Evolutionary conservation across 1,139 yeast species (phyloP), one percentile per base, ranked within the genome.

Genomic region (Nakaseomyces bracarensis): DNA sequence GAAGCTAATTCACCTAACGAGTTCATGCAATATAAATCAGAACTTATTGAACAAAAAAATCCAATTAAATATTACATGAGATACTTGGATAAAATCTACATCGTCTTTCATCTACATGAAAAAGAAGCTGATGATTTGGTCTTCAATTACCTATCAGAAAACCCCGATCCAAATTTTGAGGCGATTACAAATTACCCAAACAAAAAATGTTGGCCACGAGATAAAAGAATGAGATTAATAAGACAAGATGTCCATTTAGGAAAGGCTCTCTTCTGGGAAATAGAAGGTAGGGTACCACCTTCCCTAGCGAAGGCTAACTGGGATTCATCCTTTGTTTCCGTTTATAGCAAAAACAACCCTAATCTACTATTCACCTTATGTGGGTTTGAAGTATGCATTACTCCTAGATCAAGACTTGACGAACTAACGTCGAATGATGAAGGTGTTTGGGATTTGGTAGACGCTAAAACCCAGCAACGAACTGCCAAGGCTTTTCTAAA

Each of bases 161-260:
- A 86, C 54, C 96, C 96, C 0, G 96, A 87, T 65, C 95, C 96
- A 0, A 84, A 84, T 54, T 82, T 82, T 61, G 94, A 84, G 55
- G 82, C 80, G 51, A 79, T 81, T n/a, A 77, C 82, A 19, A 95
- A 94, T 0, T 91, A 89, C 61, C 85, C 84, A 52, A 86, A 86
- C 52, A 85, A 83, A 52, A 78, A 79, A 42, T 87, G 97, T 58
- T 93, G 99, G 99, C 96, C 98, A 3, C 69, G 85, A 40, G 98
- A 91, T 59, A 68, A 80, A 14, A 72, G 97, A 48, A 91, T 93
- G 98, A 75, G 89, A 51, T 66, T 91, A 40, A 81, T 89, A 78
- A 72, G 96, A 39, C 82, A 80, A 48, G 98, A 93, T 65, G 97
- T 91, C 3, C 84, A 87, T 51, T 69, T 91, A 3, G 98, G 97